Percentiles rank a stretch among this genome's conserved stretches.
Conservation (phyloP, 2,329 filamentous ascomycete species). For the Ascochyta viciae-villosae region DNA sequence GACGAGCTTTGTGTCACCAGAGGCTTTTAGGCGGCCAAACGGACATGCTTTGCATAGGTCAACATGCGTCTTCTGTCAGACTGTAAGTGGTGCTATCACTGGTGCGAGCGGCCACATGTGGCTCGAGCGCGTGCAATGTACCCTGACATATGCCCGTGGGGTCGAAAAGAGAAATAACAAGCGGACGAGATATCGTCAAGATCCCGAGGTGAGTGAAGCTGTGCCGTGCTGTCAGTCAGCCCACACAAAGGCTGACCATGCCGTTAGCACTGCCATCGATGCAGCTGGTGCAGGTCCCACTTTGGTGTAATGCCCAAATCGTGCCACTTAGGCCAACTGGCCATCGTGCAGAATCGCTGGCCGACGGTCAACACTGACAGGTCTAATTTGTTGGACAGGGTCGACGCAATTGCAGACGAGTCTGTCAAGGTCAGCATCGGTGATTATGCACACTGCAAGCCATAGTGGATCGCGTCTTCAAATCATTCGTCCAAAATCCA, state of each 20-base stretch:
- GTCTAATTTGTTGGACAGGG: constrained; percentile 1
- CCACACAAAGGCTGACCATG: not conserved
- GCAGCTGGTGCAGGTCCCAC: constrained; percentile 1
- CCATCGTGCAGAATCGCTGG: constrained; percentile 13
- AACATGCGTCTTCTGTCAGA: constrained; percentile 28
- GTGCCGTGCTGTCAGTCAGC: constrained; percentile 25
- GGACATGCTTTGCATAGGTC: constrained; percentile 34
- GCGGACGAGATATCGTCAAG: constrained; percentile 28
- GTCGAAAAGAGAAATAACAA: constrained; percentile 30
- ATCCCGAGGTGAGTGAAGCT: constrained; percentile 22
- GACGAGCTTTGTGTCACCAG: constrained; percentile 42
- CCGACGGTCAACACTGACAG: constrained; percentile 3
- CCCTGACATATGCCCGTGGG: constrained; percentile 30
- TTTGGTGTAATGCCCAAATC: constrained; percentile 6
- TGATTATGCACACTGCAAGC: constrained; percentile 27
- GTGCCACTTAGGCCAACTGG: constrained; percentile 12
- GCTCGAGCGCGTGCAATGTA: constrained; percentile 26
- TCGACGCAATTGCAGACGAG: constrained; percentile 19
- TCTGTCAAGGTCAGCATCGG: constrained; percentile 14
- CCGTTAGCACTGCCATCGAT: not conserved
- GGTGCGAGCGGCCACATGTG: constrained; percentile 14
- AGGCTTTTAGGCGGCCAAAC: constrained; percentile 21
- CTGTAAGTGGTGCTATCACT: constrained; percentile 15
- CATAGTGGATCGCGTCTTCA: constrained; percentile 4
- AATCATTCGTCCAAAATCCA: constrained; percentile 4